Evolutionary conservation across 345 rosid species (phyloP), one percentile per base, ranked within the genome.

Genomic region (Lepidium sativum): DNA sequence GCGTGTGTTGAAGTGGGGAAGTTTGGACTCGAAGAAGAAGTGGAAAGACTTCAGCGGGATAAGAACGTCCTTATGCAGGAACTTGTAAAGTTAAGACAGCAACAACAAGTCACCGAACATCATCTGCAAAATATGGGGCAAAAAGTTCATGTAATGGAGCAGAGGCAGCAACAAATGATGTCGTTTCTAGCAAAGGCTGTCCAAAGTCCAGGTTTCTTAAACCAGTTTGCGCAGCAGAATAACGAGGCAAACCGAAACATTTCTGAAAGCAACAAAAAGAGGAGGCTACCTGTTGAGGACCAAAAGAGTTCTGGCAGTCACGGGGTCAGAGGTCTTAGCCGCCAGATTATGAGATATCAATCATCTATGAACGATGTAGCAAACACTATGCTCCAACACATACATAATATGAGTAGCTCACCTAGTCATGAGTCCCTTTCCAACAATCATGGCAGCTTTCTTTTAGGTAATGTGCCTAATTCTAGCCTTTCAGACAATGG

Each of bases 1-100:
- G 90, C 90, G 2, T 90, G 97, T 72, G 87, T 85, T 37, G 90
- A 90, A 80, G 88, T 90, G 37, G 97, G 95, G 66, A 85, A 82
- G 54, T 90, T 87, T 74, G 97, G 95, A 67, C 85, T 90, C 3
- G 88, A 85, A 51, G 92, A 82, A 73, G 95, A 90, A 77, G 90
- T 90, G 44, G 95, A 85, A 65, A 82, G 88, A 63, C 92, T 90
- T 23, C 85, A 85, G 76, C 76, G 90, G 75, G 92, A 90, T 78
- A 87, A 90, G 78, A 90, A 87, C 71, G 88, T 87, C 40, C 95
- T 90, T n/a, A 87, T 84, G 90, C 95, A 87, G 71, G 97, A 90
- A 70, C 92, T 90, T 70, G 92, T 90, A n/a, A n/a, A n/a, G n/a
- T n/a, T n/a, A n/a, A n/a, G n/a, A n/a, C n/a, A n/a, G n/a, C n/a